Conservation (phyloP, 2,329 filamentous ascomycete genomes). For the Cladosporium sp. region DNA sequence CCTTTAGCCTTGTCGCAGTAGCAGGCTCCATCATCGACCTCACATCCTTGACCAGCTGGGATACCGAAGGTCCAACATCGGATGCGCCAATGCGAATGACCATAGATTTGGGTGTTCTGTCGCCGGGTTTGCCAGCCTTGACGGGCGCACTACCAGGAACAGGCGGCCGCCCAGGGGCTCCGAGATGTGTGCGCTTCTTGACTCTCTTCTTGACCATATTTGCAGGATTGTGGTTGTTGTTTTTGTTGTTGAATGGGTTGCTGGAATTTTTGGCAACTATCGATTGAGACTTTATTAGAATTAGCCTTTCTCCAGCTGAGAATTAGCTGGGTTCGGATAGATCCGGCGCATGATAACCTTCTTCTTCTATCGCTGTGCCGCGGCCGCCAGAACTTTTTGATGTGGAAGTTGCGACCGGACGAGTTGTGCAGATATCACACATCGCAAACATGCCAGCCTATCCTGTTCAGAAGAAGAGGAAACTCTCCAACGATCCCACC, state of each 20-base stretch:
- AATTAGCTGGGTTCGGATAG: slow-evolving; percentile 8
- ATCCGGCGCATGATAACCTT: slow-evolving; percentile 18
- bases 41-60: slow-evolving; percentile 88
- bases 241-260: slow-evolving; percentile 1
- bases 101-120: slow-evolving; percentile 87
- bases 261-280: slow-evolving; percentile 6
- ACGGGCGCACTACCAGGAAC: slow-evolving; percentile 51
- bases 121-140: slow-evolving; percentile 56
- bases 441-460: slow-evolving; percentile 38
- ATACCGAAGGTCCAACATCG: slow-evolving; percentile 87
- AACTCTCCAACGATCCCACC: slow-evolving; percentile 32
- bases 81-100: slow-evolving; percentile 95
- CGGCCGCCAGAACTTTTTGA: not conserved
- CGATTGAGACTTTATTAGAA: slow-evolving; percentile 5
- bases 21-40: slow-evolving; percentile 93
- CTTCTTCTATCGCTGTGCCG: not conserved
- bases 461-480: slow-evolving; percentile 45
- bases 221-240: not conserved
- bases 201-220: slow-evolving; percentile 72
- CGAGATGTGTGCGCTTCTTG: slow-evolving; percentile 86
- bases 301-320: slow-evolving; percentile 11
- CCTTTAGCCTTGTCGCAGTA: slow-evolving; percentile 84
- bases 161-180: slow-evolving; percentile 60
- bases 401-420: not conserved
- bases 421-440: not conserved